A percentile compares a stretch with the other conserved stretches of the same genome.
phyloP scores from a whole-genome alignment of 495 filamentous ascomycete species.

The Xylaria cubensis region DNA sequence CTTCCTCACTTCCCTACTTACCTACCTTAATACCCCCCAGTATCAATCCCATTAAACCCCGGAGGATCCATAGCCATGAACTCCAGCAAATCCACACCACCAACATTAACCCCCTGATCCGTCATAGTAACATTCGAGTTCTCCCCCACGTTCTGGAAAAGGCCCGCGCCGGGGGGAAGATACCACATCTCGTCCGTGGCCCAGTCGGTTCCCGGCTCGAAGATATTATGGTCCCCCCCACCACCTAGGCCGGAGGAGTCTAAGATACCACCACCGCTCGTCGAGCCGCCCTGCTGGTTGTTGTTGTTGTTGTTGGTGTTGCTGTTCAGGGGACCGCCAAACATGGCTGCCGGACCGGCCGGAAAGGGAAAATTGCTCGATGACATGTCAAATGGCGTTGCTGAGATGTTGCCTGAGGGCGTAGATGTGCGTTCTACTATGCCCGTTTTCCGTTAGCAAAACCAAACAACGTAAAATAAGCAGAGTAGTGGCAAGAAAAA shows the following conservation, averaged over 20 bases:
- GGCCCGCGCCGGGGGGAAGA: conserved; percentile 59
- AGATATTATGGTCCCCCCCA: conserved; percentile 28
- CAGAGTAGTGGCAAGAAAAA: neutral
- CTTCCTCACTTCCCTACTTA: too few relatives aligned
- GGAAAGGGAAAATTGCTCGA: conserved; percentile 57
- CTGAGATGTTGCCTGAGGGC: conserved; percentile 58
- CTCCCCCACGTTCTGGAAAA: conserved; percentile 60
- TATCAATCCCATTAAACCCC: conserved; percentile 32
- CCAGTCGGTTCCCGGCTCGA: conserved; percentile 51
- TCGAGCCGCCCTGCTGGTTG: conserved; percentile 42
- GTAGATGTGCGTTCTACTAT: conserved; percentile 51
- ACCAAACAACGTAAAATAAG: neutral
- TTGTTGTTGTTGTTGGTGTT: conserved; percentile 26
- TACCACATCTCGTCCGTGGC: conserved; percentile 61
- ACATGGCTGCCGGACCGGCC: conserved; percentile 51
- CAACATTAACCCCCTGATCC: conserved; percentile 64
- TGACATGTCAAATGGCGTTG: conserved; percentile 60
- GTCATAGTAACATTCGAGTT: conserved; percentile 61
- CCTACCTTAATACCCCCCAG: neutral
- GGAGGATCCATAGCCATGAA: conserved; percentile 63
- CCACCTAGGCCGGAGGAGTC: conserved; percentile 35
- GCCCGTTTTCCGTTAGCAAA: conserved; percentile 23
- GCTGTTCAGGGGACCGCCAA: conserved; percentile 49
- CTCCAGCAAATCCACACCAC: conserved; percentile 62
- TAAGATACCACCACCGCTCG: conserved; percentile 39